Base-by-base conservation (phyloP, 2,329 filamentous ascomycete species). In the Aspergillus latus region DNA sequence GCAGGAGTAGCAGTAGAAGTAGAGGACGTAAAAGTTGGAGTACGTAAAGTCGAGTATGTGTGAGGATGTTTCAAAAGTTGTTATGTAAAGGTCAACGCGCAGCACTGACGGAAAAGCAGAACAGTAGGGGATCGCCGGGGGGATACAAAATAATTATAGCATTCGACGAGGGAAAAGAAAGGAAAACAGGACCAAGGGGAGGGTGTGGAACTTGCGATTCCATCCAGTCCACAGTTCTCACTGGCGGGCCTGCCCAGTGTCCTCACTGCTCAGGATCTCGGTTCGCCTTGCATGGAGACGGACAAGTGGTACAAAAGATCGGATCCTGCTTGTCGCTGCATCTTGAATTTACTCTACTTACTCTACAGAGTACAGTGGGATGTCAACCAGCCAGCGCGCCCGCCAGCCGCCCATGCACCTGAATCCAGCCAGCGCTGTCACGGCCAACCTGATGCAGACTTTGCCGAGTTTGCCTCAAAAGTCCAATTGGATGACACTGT, bases 61-160 rank as follows among this genome's bases (percentile, higher is more conserved):
- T 11, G 4, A 9, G 29, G 13, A 21, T 21, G 21, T 21, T 21
- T 21, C 21, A 21, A 21, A 21, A 21, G 21, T 21, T 21, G 21
- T 21, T 21, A 13, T 37, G n/a, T 37, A 13, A 8, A 44, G 50
- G 34, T 40, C 50, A 52, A 45, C 43, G 50, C 50, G 32, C 50
- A 52, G 50, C 50, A 52, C 42, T 37, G 43, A 52, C 50, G 42
- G 26, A 44, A 47, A 29, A 30, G 39, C 28, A 32, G 34, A 48
- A 34, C 16, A 28, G 42, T 40, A 34, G 28, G 32, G 29, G 13
- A 34, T 11, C 21, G 28, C 32, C 50, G 21, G 50, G 54, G 54
- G 54, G 49, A 45, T 42, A 45, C 42, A 52, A 52, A 56, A 26
- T 48, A 56, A 56, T 48, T 56, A 56, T 56, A 56, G 54, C 42